phyloP scores from a whole-genome alignment of 2,329 filamentous ascomycete species.

The Leptoxyphium fumago region DNA sequence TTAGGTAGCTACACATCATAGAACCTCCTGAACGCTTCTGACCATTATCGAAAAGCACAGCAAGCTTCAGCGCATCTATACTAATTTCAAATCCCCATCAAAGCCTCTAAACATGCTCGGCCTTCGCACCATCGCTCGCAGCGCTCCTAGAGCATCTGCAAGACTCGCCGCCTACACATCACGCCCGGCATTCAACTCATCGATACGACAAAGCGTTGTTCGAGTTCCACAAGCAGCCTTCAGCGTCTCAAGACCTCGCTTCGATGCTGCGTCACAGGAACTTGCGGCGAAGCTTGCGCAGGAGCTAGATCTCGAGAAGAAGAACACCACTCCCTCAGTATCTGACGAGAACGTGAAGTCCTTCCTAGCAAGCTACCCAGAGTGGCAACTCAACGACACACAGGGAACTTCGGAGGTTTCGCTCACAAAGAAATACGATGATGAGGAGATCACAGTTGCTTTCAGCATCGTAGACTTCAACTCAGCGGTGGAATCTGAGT shows the following conservation, averaged over 20 bases:
- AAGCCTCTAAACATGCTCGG: slow-evolving; percentile 25
- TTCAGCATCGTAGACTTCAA: slow-evolving; percentile 78
- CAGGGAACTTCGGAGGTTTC: slow-evolving; percentile 78
- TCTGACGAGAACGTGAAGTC: slow-evolving; percentile 53
- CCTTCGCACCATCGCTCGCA: slow-evolving; percentile 30
- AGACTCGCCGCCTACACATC: slow-evolving; percentile 26
- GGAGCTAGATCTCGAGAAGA: slow-evolving; percentile 71
- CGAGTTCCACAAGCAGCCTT: slow-evolving; percentile 20
- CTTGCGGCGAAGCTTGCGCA: slow-evolving; percentile 73
- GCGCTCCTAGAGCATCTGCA: slow-evolving; percentile 27
- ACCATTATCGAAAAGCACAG: no score
- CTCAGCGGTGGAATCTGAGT: slow-evolving; percentile 38
- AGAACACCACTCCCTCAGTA: slow-evolving; percentile 51
- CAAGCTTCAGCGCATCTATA: no score
- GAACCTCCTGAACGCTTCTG: no score
- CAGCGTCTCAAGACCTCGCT: slow-evolving; percentile 25
- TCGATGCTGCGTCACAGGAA: slow-evolving; percentile 52
- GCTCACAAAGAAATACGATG: slow-evolving; percentile 66
- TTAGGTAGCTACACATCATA: no score
- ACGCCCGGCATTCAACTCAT: slow-evolving; percentile 16
- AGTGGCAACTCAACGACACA: slow-evolving; percentile 61
- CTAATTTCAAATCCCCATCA: not conserved
- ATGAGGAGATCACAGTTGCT: slow-evolving; percentile 73
- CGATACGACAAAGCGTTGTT: slow-evolving; percentile 5
- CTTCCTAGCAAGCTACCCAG: slow-evolving; percentile 64